These are phyloP conservation scores for Sporothrix inflata DNA, from an alignment of 2,329 filamentous ascomycete genomes.

Conservation along the genomic window DNA sequence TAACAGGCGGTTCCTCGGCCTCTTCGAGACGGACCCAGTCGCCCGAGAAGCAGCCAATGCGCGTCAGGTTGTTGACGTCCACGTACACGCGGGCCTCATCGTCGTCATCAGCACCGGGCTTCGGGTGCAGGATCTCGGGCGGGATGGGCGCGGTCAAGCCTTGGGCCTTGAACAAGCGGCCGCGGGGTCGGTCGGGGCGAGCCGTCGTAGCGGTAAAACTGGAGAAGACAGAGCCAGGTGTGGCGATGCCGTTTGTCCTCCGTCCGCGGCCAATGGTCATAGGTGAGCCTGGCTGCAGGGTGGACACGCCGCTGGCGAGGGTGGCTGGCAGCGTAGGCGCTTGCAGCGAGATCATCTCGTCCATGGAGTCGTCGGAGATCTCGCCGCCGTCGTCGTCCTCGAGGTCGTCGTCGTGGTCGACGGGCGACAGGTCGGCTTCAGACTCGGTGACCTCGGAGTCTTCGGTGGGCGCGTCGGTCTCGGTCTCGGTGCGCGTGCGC, in stretches of 20 bases:
- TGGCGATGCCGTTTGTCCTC: slow-evolving; percentile 72
- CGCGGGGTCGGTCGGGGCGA: slow-evolving; percentile 69
- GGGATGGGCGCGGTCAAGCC: slow-evolving; percentile 73
- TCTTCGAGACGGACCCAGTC: slow-evolving; percentile 92
- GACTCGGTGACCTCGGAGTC: slow-evolving; percentile 45
- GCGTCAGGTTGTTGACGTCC: slow-evolving; percentile 80
- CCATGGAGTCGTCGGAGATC: slow-evolving; percentile 86
- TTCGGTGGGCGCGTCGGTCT: slow-evolving; percentile 55
- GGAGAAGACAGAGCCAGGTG: slow-evolving; percentile 87
- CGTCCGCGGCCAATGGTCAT: slow-evolving; percentile 69
- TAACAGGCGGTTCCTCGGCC: slow-evolving; percentile 71
- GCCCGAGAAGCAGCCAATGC: slow-evolving; percentile 94
- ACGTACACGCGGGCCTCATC: slow-evolving; percentile 90
- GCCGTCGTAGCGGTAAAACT: slow-evolving; percentile 84
- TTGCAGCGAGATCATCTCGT: slow-evolving; percentile 89
- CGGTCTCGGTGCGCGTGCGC: slow-evolving; percentile 62
- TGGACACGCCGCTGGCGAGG: slow-evolving; percentile 76
- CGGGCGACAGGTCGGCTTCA: slow-evolving; percentile 65
- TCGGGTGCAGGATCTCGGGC: slow-evolving; percentile 80
- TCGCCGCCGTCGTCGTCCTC: slow-evolving; percentile 77
- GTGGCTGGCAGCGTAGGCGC: slow-evolving; percentile 78
- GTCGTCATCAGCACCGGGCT: slow-evolving; percentile 75
- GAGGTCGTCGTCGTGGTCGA: slow-evolving; percentile 73
- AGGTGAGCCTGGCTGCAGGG: slow-evolving; percentile 79
- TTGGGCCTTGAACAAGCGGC: slow-evolving; percentile 82